Percentiles rank a stretch among this genome's conserved stretches.
These are phyloP conservation scores for Glycine soja DNA, from an alignment of 306 rosid species.

Conservation along the genomic window DNA sequence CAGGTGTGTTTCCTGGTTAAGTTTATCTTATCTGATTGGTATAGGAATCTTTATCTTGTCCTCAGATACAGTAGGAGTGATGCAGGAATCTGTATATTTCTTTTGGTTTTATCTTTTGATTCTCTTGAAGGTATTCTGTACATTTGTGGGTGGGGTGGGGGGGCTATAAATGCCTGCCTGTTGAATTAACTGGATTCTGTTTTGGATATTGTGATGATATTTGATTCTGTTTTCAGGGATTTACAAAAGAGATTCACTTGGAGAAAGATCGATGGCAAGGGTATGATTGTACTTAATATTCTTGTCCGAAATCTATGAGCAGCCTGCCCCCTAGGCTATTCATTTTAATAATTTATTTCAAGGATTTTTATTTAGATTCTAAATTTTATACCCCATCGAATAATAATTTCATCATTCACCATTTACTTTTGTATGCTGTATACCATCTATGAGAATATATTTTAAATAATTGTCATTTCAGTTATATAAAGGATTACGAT, in stretches of 20 bases:
- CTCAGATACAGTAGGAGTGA: neutral
- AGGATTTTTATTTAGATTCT: conserved; percentile 11
- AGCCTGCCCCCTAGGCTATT: conserved; percentile 8
- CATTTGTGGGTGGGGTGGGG: neutral
- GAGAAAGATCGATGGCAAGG: conserved; percentile 99
- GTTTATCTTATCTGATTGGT: neutral
- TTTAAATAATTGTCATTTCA: conserved; percentile 46
- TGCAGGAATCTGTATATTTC: neutral
- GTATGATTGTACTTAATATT: conserved; percentile 59
- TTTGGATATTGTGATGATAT: conserved; percentile 37
- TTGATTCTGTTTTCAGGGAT: conserved; percentile 69
- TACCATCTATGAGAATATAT: conserved; percentile 30
- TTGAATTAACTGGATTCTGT: conserved; percentile 11
- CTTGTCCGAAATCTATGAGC: conserved; percentile 13
- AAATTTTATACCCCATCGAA: conserved; percentile 8
- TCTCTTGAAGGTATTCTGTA: conserved; percentile 8
- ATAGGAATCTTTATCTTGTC: neutral
- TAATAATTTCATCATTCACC: conserved; percentile 14
- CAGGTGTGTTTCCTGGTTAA: neutral
- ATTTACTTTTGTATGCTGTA: neutral
- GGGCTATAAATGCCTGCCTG: neutral
- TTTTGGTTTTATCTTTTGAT: conserved; percentile 16
- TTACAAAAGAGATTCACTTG: conserved; percentile 95
- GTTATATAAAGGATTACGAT: conserved; percentile 98
- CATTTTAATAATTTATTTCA: conserved; percentile 10